Evolutionary conservation across 2,329 filamentous ascomycete genomes (phyloP).

Genomic region (Metarhizium brunneum): DNA sequence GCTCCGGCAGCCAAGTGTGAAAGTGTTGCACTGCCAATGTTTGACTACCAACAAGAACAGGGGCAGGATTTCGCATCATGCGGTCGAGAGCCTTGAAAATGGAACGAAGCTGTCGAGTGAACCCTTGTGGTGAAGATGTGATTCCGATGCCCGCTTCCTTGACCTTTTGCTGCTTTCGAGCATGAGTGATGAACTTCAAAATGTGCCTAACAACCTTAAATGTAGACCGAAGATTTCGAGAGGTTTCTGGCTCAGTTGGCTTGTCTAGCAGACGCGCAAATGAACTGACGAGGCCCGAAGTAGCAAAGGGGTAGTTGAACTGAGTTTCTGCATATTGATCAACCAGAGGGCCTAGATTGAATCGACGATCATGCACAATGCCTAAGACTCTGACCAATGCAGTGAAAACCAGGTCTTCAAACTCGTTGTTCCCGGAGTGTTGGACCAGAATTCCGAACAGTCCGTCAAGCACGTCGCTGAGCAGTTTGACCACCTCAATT

Average conservation of each 20-base stretch:
- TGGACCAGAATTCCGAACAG: constrained; percentile 89
- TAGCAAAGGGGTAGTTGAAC: constrained; percentile 91
- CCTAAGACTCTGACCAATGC: constrained; percentile 82
- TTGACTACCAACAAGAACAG: constrained; percentile 85
- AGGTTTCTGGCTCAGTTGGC: constrained; percentile 72
- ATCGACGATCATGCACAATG: constrained; percentile 89
- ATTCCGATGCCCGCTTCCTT: constrained; percentile 85
- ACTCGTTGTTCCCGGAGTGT: constrained; percentile 82
- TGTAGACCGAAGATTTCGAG: constrained; percentile 76
- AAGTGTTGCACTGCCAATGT: constrained; percentile 94
- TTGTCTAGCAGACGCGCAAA: constrained; percentile 77
- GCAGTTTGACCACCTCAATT: constrained; percentile 92
- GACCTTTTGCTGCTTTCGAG: constrained; percentile 73
- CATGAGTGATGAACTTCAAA: constrained; percentile 89
- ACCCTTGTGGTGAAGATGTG: constrained; percentile 60
- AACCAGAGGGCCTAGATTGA: constrained; percentile 82
- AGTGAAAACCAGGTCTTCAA: constrained; percentile 87
- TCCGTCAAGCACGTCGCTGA: constrained; percentile 81
- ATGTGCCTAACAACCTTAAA: constrained; percentile 94
- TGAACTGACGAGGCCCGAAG: constrained; percentile 76
- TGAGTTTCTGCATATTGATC: constrained; percentile 82
- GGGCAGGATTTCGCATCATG: constrained; percentile 80
- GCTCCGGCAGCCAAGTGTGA: constrained; percentile 92
- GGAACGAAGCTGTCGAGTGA: constrained; percentile 72
- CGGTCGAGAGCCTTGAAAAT: constrained; percentile 86